Evolutionary conservation across 208 protist genomes (phyloP), one percentile per base, ranked within the genome.

Genomic region (Acanthamoeba quina): DNA sequence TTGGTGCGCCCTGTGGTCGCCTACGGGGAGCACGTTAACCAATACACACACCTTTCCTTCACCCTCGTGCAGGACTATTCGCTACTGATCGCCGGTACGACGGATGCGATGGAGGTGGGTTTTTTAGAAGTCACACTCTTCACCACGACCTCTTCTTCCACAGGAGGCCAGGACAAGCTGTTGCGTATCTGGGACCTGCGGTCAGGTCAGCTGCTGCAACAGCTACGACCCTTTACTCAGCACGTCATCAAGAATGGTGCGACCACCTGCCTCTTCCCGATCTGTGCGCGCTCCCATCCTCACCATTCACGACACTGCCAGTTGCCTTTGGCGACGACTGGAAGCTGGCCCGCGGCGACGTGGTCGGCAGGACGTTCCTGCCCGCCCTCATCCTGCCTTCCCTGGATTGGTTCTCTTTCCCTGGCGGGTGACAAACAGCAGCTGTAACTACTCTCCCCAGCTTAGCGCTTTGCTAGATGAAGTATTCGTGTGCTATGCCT

Each of bases 1-100:
- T 31, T 89, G 82, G 56, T 68, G 2, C 37, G 64, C 13, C 62
- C 88, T 0, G 56, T 70, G 26, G 64, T 78, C 7, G 62, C n/a
- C 26, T 92, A 37, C 24, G 7, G 19, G 26, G 88, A 31, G 26
- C 88, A 92, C 62, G 29, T 60, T 34, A 92, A 92, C 37, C n/a
- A 78, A 34, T 92, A 80, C 66, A 47, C 88, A 47, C 56, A 78
- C 31, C 88, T 92, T 26, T 78, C 88, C 2, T 92, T 92, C 88
- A 58, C 88, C 15, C 41, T 92, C 37, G 88, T 11, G 6, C n/a
- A 92, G 44, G 88, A 92, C 88, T 78, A 92, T 44, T 54, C 47
- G 2, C 62, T 92, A 7, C 64, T 92, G 21, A 34, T 92, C 26
- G 21, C 62, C 34, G 88, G 88, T 92, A 54, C n/a, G 56, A 31